Conservation (phyloP, 2,329 filamentous ascomycete species). For the Aspergillus ustus region DNA sequence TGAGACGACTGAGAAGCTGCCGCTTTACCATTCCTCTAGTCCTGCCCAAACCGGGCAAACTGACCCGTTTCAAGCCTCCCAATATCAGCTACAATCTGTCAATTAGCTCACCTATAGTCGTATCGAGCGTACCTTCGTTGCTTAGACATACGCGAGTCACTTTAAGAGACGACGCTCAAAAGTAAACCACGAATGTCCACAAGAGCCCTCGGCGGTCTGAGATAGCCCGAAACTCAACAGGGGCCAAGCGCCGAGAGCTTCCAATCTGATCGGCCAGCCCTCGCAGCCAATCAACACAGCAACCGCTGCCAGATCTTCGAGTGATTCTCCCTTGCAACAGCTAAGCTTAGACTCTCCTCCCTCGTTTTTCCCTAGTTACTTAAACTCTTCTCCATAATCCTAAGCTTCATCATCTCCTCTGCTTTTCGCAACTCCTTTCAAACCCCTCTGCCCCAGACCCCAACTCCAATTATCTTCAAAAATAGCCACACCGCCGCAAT, state of each 20-base stretch:
- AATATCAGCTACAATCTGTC: not conserved
- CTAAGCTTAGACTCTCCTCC: constrained; percentile 17
- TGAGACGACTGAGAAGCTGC: too few species aligned
- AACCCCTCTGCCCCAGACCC: constrained; percentile 9
- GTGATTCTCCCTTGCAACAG: constrained; percentile 27
- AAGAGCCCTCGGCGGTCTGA: not conserved
- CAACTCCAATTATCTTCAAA: not conserved
- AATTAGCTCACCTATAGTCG: not conserved
- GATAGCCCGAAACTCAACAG: constrained; percentile 4
- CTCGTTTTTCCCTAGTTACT: constrained; percentile 22
- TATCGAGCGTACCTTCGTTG: not conserved
- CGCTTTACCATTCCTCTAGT: too few species aligned
- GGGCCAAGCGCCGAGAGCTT: constrained; percentile 18
- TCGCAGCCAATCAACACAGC: constrained; percentile 23
- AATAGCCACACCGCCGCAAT: constrained; percentile 30
- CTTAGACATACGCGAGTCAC: not conserved
- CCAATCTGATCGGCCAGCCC: constrained; percentile 19
- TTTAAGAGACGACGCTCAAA: not conserved
- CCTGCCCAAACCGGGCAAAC: too few species aligned
- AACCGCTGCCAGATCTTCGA: constrained; percentile 8
- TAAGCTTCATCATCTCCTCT: constrained; percentile 34
- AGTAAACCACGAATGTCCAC: not conserved
- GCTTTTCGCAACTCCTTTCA: constrained; percentile 52
- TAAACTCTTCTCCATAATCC: constrained; percentile 9
- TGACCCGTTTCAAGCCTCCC: too few species aligned